Base-by-base conservation (phyloP, 129 eudicot genomes). In the Chrysanthemum seticuspe region DNA sequence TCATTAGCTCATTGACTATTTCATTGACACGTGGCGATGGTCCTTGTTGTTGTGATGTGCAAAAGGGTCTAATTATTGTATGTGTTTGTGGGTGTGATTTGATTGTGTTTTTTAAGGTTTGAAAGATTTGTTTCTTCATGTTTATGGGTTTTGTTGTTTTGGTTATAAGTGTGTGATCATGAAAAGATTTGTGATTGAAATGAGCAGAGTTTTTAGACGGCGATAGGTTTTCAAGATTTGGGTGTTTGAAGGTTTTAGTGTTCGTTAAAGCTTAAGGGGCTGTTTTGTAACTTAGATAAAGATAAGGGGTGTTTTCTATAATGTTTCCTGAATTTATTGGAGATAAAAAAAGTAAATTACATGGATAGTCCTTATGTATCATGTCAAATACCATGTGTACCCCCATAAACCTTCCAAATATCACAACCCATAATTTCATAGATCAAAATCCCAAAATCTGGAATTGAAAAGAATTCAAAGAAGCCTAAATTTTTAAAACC, bases 1-100 rank as follows among this genome's bases (percentile, higher is more conserved):
- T 78, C 56, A 88, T 65, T 5, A 91, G 53, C 71, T 91, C 91
- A 64, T 88, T 81, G 7, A 85, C 96, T 69, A 91, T 91, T 9
- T 76, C 81, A 4, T 85, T 70, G 19, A 91, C 88, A 59, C 87
- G 87, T 7, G 70, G 78, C 3, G 95, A 80, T 2, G 88, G 86
- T 54, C 55, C 15, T 57, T 53, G 58, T 14, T 62, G 48, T 29
- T 84, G 79, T 31, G 31, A 65, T 36, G 16, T 6, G 76, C n/a
- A 62, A 63, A 54, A 63, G 58, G 67, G 73, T 56, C 47, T 1
- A n/a, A 16, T 77, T 61, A 70, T 61, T 48, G 80, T 44, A 23
- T 64, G 11, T 75, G 67, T 40, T 40, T 40, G 18, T 53, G 31
- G 73, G 62, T 76, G 68, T 71, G 21, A 77, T 70, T 45, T 13